Percentiles rank a stretch among this genome's conserved stretches.
Conservation (phyloP, 1,284 basidiomycete species). For the Ganoderma multipileum region DNA sequence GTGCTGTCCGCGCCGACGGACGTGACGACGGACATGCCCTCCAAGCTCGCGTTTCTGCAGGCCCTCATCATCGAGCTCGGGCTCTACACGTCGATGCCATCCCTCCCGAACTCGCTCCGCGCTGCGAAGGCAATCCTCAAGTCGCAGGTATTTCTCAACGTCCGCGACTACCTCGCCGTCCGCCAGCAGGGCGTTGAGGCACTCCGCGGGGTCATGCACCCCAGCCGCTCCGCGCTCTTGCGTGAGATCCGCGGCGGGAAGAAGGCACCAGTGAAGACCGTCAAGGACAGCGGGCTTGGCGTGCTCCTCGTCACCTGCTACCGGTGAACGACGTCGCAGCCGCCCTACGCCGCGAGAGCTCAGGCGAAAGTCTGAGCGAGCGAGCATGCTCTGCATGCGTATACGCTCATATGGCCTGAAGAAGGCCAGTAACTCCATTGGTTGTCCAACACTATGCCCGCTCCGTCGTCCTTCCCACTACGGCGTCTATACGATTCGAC, state of each 20-base stretch:
- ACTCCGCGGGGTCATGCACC: conserved; percentile 66
- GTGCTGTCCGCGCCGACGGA: conserved; percentile 52
- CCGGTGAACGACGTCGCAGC: conserved; percentile 21
- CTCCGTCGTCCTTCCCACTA: neutral
- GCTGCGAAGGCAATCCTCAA: conserved; percentile 71
- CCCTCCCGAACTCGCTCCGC: conserved; percentile 62
- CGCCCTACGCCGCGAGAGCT: neutral
- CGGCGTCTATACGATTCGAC: neutral
- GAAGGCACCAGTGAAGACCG: conserved; percentile 52
- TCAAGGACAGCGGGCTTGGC: conserved; percentile 69
- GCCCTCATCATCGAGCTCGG: conserved; percentile 53
- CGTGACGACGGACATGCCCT: conserved; percentile 49
- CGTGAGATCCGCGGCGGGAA: conserved; percentile 58
- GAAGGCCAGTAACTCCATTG: conserved; percentile 1
- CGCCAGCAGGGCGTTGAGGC: conserved; percentile 67
- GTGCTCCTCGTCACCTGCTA: conserved; percentile 60
- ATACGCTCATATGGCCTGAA: conserved; percentile 7
- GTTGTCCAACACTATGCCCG: conserved; percentile 7
- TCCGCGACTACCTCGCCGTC: conserved; percentile 73
- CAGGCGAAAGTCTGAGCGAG: conserved; percentile 21
- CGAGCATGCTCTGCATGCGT: conserved; percentile 6
- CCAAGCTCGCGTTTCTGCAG: conserved; percentile 50
- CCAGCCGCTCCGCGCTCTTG: conserved; percentile 63
- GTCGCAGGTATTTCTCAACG: conserved; percentile 69
- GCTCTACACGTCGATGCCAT: conserved; percentile 42